phyloP scores from a whole-genome alignment of 441 rosid genomes.

The Rhodomyrtus psidioides region DNA sequence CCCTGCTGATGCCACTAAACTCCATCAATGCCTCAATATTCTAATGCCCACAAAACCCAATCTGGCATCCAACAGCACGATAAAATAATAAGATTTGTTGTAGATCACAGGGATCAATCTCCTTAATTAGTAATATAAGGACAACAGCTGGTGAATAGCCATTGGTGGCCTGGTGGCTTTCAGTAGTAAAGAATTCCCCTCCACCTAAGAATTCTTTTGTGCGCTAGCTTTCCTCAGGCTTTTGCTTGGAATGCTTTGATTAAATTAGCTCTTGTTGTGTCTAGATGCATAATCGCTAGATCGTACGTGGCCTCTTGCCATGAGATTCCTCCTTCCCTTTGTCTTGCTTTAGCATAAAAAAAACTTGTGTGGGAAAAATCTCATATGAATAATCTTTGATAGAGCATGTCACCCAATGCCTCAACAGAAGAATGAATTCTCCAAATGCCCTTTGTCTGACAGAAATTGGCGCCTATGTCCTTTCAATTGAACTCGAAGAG shows the following conservation, averaged over 20 bases:
- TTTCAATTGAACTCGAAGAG: background rate
- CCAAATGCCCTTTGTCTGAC: slow-evolving; percentile 7
- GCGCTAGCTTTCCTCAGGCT: background rate
- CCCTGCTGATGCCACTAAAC: background rate
- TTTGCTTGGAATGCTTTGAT: background rate
- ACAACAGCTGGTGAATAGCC: slow-evolving; percentile 15
- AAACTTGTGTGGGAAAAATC: slow-evolving; percentile 4
- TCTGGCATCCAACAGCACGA: slow-evolving; percentile 31
- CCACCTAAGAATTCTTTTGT: slow-evolving; percentile 11
- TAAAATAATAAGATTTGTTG: slow-evolving; percentile 15
- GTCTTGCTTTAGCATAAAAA: slow-evolving; percentile 20
- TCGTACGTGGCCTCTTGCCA: slow-evolving; percentile 31
- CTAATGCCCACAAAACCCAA: background rate
- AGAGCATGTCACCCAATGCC: slow-evolving; percentile 45
- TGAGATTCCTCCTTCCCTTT: slow-evolving; percentile 11
- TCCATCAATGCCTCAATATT: background rate
- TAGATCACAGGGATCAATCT: slow-evolving; percentile 15
- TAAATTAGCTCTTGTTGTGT: slow-evolving; percentile 1
- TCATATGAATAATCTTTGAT: slow-evolving; percentile 25
- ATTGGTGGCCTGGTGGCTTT: slow-evolving; percentile 25
- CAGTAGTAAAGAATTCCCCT: slow-evolving; percentile 23
- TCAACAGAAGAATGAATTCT: slow-evolving; percentile 21
- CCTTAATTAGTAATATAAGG: slow-evolving; percentile 21
- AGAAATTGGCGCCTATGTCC: background rate
- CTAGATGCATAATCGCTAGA: slow-evolving; percentile 17